Evolutionary conservation across 1,139 yeast species (phyloP).

Genomic region (Suzukiozyma palmioleophila): DNA sequence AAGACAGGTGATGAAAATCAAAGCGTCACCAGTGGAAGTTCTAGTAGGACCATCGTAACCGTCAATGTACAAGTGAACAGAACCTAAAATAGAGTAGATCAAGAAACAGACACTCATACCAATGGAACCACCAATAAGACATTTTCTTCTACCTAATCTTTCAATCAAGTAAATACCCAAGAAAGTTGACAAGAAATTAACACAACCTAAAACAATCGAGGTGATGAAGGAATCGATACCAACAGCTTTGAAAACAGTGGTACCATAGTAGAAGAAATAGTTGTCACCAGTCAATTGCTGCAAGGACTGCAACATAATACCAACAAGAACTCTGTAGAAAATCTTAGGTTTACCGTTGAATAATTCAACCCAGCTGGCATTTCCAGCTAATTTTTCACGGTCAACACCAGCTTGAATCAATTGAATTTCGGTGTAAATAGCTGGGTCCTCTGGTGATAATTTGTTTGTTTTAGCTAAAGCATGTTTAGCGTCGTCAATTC

Average conservation of each 20-base stretch:
- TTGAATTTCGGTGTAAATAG: constrained; percentile 55
- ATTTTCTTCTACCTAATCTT: constrained; percentile 64
- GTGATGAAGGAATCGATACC: constrained; percentile 79
- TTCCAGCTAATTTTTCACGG: constrained; percentile 58
- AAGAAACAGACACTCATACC: constrained; percentile 56
- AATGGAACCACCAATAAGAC: constrained; percentile 47
- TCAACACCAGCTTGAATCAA: constrained; percentile 60
- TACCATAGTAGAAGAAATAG: constrained; percentile 80
- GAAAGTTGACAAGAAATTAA: constrained; percentile 73
- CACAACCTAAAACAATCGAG: constrained; percentile 71
- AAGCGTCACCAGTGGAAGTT: constrained; percentile 59
- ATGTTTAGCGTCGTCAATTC: constrained; percentile 39
- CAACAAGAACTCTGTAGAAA: constrained; percentile 60
- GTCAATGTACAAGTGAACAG: constrained; percentile 55
- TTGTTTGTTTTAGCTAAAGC: constrained; percentile 62
- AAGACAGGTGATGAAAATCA: constrained; percentile 74
- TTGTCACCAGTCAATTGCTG: constrained; percentile 81
- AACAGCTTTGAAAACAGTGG: constrained; percentile 71
- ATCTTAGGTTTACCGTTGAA: constrained; percentile 64
- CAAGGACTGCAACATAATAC: constrained; percentile 60
- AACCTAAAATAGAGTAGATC: constrained; percentile 58
- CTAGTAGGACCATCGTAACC: constrained; percentile 35
- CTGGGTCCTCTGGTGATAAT: constrained; percentile 55
- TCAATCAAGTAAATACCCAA: constrained; percentile 65
- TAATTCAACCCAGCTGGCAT: constrained; percentile 66